These are phyloP conservation scores for Bipolaris oryzae DNA, from an alignment of 2,329 filamentous ascomycete genomes.

Conservation along the genomic window DNA sequence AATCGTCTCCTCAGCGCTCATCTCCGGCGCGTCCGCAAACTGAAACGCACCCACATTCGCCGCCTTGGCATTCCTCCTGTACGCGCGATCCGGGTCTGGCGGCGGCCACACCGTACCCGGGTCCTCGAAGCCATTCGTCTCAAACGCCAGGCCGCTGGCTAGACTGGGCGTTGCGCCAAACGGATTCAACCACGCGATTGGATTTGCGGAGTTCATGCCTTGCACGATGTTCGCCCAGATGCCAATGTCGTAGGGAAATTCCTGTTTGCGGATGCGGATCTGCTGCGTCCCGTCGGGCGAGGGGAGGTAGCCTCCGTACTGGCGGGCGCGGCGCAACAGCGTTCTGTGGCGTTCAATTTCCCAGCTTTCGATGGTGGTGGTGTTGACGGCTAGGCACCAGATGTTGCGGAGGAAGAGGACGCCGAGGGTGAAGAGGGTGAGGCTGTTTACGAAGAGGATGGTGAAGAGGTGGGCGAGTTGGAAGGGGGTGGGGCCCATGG, in stretches of 20 bases:
- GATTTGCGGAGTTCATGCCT: constrained; percentile 71
- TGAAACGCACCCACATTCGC: constrained; percentile 46
- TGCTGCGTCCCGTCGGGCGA: constrained; percentile 60
- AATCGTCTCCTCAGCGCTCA: constrained; percentile 52
- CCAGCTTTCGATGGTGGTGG: constrained; percentile 83
- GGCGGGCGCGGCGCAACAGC: constrained; percentile 52
- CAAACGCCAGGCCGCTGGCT: constrained; percentile 64
- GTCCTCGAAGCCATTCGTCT: constrained; percentile 77
- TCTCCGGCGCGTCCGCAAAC: constrained; percentile 40
- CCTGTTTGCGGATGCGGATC: constrained; percentile 65
- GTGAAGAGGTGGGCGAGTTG: constrained; percentile 67
- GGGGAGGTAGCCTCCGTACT: constrained; percentile 62
- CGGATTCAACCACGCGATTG: constrained; percentile 72
- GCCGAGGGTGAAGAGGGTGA: constrained; percentile 66
- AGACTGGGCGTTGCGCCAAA: constrained; percentile 60
- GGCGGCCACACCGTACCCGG: constrained; percentile 53
- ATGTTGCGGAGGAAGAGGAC: constrained; percentile 67
- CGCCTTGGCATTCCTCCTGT: constrained; percentile 16
- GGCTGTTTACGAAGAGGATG: constrained; percentile 62
- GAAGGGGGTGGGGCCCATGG: constrained; percentile 69
- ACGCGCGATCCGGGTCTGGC: constrained; percentile 56
- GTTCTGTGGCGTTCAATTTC: constrained; percentile 59
- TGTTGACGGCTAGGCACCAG: constrained; percentile 69
- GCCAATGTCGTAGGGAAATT: constrained; percentile 83
- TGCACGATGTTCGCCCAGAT: constrained; percentile 75